A percentile compares a stretch with the other conserved stretches of the same genome.
Evolutionary conservation across 2,329 filamentous ascomycete species (phyloP).

Genomic region (Lomentospora prolificans): DNA sequence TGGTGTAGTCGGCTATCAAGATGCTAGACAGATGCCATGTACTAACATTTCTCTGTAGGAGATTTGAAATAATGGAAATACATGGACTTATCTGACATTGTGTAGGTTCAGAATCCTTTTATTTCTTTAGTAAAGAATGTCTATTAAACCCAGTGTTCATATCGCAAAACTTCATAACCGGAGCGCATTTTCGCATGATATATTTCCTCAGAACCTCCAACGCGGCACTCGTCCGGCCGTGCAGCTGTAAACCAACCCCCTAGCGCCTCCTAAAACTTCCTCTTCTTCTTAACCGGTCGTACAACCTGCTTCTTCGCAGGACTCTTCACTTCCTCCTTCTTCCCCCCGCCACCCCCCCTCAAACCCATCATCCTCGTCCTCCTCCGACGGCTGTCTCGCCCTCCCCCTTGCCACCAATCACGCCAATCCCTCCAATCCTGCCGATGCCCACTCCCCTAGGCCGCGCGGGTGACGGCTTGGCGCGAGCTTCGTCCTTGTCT

Average conservation of each 20-base stretch:
- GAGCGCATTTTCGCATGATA: too few species aligned
- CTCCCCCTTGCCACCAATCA: not conserved
- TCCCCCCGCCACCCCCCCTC: not conserved
- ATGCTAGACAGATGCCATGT: too few species aligned
- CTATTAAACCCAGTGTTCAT: too few species aligned
- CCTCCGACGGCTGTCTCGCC: not conserved
- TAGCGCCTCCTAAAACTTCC: conserved; percentile 7
- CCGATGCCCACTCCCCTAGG: not conserved
- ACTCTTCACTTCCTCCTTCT: not conserved
- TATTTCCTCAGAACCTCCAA: too few species aligned
- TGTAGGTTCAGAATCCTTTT: too few species aligned
- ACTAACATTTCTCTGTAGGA: too few species aligned
- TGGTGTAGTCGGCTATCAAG: too few species aligned
- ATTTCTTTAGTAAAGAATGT: too few species aligned
- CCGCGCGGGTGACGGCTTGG: not conserved
- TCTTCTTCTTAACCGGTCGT: conserved; percentile 9
- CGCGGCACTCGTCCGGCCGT: not conserved
- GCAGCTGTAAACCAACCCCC: too few species aligned
- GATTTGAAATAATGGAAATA: too few species aligned
- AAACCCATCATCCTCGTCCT: not conserved
- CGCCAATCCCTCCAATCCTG: conserved; percentile 3
- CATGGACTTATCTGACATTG: too few species aligned
- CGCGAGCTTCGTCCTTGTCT: not conserved
- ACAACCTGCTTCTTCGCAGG: conserved; percentile 2
- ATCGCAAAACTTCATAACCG: too few species aligned